Percentiles rank a stretch among this genome's conserved stretches.
These are phyloP conservation scores for Toxicodendron radicans DNA, from an alignment of 345 rosid species.

Conservation along the genomic window DNA sequence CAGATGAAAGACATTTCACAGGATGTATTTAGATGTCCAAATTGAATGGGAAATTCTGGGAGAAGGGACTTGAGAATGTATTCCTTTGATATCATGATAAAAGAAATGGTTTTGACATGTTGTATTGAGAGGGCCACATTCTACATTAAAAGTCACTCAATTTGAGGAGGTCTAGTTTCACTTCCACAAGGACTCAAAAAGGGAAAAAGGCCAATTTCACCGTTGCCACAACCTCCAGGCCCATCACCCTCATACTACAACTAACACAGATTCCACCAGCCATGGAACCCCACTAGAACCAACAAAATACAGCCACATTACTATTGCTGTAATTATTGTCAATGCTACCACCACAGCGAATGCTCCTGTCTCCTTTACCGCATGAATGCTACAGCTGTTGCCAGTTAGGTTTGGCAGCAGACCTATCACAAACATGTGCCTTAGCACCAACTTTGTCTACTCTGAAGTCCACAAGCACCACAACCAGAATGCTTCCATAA, in stretches of 20 bases:
- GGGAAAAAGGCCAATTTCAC: background rate
- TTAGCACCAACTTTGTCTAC: background rate
- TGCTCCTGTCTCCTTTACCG: background rate
- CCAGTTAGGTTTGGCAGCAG: background rate
- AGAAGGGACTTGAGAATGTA: background rate
- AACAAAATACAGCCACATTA: background rate
- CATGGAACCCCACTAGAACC: background rate
- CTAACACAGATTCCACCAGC: background rate
- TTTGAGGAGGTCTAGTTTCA: background rate
- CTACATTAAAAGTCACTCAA: background rate
- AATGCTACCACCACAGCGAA: background rate
- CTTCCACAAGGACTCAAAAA: background rate
- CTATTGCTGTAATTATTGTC: background rate
- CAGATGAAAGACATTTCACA: constrained; percentile 34
- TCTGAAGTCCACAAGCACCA: too few species aligned
- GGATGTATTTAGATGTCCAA: background rate
- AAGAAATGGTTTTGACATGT: background rate
- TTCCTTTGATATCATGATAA: background rate
- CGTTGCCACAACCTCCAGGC: background rate
- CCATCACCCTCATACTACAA: background rate
- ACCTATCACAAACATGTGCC: background rate
- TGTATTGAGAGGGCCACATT: background rate
- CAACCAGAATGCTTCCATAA: background rate
- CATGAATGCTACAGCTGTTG: background rate
- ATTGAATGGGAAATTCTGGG: background rate